Evolutionary conservation across 2,329 filamentous ascomycete genomes (phyloP), one percentile per base, ranked within the genome.

Genomic region (Trichoderma semiorbis): DNA sequence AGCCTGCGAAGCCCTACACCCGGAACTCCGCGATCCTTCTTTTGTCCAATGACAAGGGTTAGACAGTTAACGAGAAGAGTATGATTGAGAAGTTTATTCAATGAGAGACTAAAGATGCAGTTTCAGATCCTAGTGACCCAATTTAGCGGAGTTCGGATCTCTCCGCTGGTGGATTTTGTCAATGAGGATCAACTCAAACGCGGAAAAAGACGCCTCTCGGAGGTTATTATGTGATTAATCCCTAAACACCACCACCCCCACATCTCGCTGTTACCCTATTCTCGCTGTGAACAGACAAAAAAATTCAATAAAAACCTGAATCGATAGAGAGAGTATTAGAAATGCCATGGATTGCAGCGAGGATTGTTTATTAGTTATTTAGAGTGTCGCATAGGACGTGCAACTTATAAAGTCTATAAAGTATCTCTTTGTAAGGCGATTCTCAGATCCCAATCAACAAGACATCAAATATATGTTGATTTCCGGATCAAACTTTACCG

Each of bases 211-310:
- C 16, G 16, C 18, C 10, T 34, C 57, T 60, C 57, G 57, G 57
- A 28, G 21, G 1, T 57, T 3, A 36, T 39, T 36, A 28, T 43
- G 10, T 30, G 32, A 36, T 16, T 14, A 34, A 24, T 26, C 12
- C 5, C 11, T 16, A 26, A 36, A 53, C 43, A 36, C 11, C 32
- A 39, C 1, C 32, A 39, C 16, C 32, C 30, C 64, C 64, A 39
- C 24, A 28, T 32, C 5, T 12, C 3, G 7, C 24, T 14, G 5
- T n/a, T n/a, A 24, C 32, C 30, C 32, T 21, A 28, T 28, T 14
- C 12, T 28, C 24, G 53, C n/a, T 3, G 11, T 57, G n/a, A 39
- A 10, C 11, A 67, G 64, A 67, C 64, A 67, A 67, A 66, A 14
- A 55, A 67, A 30, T 7, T 55, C 47, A 2, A 3, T 57, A 28